phyloP scores from a whole-genome alignment of 176 grass and related monocot genomes.

The Oryza longistaminata region DNA sequence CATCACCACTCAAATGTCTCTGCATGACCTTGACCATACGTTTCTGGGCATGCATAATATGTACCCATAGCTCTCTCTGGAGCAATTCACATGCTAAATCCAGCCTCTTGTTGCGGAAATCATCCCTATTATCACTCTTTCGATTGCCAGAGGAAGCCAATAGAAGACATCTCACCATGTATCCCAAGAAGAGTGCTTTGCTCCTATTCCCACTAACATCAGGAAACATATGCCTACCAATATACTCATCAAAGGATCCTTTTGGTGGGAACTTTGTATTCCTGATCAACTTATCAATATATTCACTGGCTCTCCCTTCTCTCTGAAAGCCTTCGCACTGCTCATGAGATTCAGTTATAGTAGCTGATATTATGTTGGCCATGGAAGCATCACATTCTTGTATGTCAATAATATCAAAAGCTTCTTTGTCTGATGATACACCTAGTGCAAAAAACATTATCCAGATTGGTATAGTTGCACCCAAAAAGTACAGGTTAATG shows the following conservation, averaged over 20 bases:
- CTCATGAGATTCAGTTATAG: conserved; percentile 60
- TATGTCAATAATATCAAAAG: conserved; percentile 73
- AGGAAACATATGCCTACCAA: conserved; percentile 64
- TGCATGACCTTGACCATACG: conserved; percentile 80
- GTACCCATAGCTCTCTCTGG: conserved; percentile 57
- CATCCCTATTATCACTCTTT: conserved; percentile 88
- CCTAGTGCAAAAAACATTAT: conserved; percentile 80
- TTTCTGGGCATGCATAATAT: conserved; percentile 57
- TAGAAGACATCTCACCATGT: conserved; percentile 89
- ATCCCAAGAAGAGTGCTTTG: conserved; percentile 75
- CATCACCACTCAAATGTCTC: conserved; percentile 72
- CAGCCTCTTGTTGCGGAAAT: conserved; percentile 90
- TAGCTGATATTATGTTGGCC: conserved; percentile 68
- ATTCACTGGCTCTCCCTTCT: conserved; percentile 51
- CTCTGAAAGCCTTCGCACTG: conserved; percentile 57
- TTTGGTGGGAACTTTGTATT: conserved; percentile 70
- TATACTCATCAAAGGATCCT: conserved; percentile 74
- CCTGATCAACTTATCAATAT: conserved; percentile 54
- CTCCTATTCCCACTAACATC: conserved; percentile 47
- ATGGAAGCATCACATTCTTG: conserved; percentile 61
- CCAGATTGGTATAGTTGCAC: conserved; percentile 68
- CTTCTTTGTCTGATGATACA: conserved; percentile 77
- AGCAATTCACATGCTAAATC: conserved; percentile 71
- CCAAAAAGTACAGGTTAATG: conserved; percentile 59
- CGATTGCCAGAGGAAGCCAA: conserved; percentile 59